Base-by-base conservation (phyloP, 1,284 basidiomycete genomes). In the Ganoderma resinaceum region DNA sequence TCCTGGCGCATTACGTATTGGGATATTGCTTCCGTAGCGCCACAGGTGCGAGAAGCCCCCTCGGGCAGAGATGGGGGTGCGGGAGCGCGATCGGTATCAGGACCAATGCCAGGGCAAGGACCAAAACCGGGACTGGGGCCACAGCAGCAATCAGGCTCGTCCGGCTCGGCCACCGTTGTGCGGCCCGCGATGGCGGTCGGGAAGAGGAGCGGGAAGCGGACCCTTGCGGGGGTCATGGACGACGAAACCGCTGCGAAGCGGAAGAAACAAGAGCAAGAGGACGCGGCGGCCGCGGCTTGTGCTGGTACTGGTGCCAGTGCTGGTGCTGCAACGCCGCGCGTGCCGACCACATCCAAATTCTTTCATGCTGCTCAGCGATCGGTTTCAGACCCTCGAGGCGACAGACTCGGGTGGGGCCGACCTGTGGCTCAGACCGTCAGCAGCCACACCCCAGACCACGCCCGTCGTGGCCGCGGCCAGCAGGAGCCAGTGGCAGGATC, bases 161-260 rank as follows among this genome's bases (percentile, higher is more conserved):
- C 33, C 20, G 55, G 55, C 55, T 60, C 58, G 58, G 63, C 65
- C 38, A 7, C 37, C 35, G 11, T 38, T 11, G 31, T 61, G 61
- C 38, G 49, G 53, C 31, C 37, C 33, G 37, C 64, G 11, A 76
- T 80, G 65, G 68, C 79, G 52, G 82, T 80, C 40, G 91, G 92
- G 31, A 87, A 85, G 70, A 83, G 85, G 9, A 94, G 91, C 74
- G 92, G 92, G 18, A 93, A 93, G 78, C 83, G 92, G 66, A 91
- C 90, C 2, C 81, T 94, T 40, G 83, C 85, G 42, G 90, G 90
- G 68, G 85, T 90, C 62, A 86, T 91, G 84, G 90, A 92, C 68
- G 82, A 86, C 37, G 91, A 92, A 71, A 75, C 87, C 6, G 82
- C 80, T 46, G 79, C 78, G 49, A 90, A 89, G 80, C 84, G 86